Conservation (phyloP, 371 early-diverging fungal genomes). For the Mortierella sp. region DNA sequence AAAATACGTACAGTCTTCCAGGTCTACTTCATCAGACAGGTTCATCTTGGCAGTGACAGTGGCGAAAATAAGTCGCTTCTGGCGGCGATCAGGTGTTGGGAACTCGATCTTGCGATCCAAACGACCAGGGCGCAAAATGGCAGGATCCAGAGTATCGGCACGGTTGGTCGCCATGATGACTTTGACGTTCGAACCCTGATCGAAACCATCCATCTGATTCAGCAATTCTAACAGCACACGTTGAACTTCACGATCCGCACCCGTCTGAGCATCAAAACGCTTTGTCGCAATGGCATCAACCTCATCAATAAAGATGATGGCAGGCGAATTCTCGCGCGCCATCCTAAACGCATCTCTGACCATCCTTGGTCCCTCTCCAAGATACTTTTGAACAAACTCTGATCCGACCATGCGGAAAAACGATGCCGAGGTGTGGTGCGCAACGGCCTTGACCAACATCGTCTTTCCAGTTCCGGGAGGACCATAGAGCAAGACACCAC, state of each 20-base stretch:
- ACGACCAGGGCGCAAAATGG: slow-evolving; percentile 98
- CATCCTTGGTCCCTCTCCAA: slow-evolving; percentile 99
- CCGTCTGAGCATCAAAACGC: slow-evolving; percentile 99
- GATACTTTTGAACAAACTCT: slow-evolving; percentile 99
- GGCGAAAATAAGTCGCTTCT: slow-evolving; percentile 98
- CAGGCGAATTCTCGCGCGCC: slow-evolving; percentile 99
- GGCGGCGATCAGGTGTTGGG: slow-evolving; percentile 99
- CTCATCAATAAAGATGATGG: slow-evolving; percentile 99
- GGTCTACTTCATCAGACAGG: slow-evolving; percentile 95
- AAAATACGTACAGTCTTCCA: slow-evolving; percentile 95
- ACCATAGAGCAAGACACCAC: slow-evolving; percentile 98
- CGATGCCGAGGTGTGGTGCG: slow-evolving; percentile 99
- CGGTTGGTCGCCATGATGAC: slow-evolving; percentile 99
- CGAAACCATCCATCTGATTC: slow-evolving; percentile 99
- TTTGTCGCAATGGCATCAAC: slow-evolving; percentile 99
- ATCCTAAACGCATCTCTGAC: slow-evolving; percentile 99
- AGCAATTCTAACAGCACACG: slow-evolving; percentile 98
- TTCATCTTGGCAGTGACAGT: slow-evolving; percentile 99
- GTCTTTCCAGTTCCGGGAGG: slow-evolving; percentile 99
- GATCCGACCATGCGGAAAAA: slow-evolving; percentile 99
- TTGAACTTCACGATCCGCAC: slow-evolving; percentile 99
- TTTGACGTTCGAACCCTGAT: slow-evolving; percentile 98
- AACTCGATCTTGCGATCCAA: slow-evolving; percentile 99
- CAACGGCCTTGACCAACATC: slow-evolving; percentile 99
- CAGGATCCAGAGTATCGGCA: slow-evolving; percentile 99